Evolutionary conservation across 306 rosid species (phyloP), one percentile per base, ranked within the genome.

Genomic region (Vigna nakashimae): DNA sequence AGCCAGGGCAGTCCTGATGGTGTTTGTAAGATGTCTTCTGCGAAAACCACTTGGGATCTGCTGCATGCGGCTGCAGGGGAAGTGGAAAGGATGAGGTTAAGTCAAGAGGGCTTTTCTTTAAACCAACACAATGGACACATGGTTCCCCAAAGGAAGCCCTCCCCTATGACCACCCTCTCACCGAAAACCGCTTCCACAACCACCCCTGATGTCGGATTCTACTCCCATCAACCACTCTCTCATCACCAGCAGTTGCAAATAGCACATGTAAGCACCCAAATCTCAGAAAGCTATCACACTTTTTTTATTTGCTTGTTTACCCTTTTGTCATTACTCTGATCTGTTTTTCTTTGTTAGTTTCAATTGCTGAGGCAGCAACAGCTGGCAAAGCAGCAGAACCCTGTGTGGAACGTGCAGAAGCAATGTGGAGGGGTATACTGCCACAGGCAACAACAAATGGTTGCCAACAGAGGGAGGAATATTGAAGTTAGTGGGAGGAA

Each of bases 11-110:
- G 97, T 59, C 92, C 97, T 0, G 86, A 83, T 38, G 70, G 89
- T 15, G 87, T 73, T 24, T 87, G 84, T 5, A 77, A 71, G 26
- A 16, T 43, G 10, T 18, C 83, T 0, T 87, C 96, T 2, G 69
- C 89, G 8, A 87, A 82, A 72, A 65, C 88, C 1, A 90, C 97
- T 1, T 88, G 90, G 92, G 96, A 95, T 85, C 89, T 95, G 43
- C 84, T 95, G 45, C 86, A 82, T 73, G 95, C 98, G 8, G 95
- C 98, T n/a, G 97, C 93, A 16, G 97, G 89, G 48, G 92, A 92
- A 78, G 90, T 94, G 0, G 98, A 91, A 18, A 89, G 87, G 84
- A 88, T 92, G 95, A 73, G 86, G 14, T 26, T 86, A 58, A 78
- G 5, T 5, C 88, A 91, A 68, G 82, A 84, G 58, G 49, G 9